Evolutionary conservation across 176 grass and related monocot species (phyloP).

Genomic region (Thalia dealbata): DNA sequence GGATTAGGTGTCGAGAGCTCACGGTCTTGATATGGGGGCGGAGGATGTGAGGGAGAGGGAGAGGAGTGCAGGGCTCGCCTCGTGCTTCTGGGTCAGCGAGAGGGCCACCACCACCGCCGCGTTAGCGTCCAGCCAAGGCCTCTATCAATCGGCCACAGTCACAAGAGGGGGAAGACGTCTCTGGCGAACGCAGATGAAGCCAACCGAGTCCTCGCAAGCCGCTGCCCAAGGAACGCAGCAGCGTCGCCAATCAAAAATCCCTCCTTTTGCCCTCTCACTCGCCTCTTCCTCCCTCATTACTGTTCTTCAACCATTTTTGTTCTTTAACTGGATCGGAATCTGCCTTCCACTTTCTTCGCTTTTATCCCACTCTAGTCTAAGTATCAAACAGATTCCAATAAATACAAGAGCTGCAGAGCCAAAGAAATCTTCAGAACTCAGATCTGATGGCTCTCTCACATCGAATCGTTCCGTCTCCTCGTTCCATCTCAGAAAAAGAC

Average conservation of each 20-base stretch:
- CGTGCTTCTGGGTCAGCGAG: constrained; percentile 27
- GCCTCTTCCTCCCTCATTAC: background rate
- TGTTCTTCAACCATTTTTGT: too few species aligned
- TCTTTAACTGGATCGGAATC: too few species aligned
- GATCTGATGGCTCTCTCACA: too few species aligned
- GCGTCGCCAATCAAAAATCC: background rate
- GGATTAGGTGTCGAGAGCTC: constrained; percentile 2
- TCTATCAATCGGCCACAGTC: constrained; percentile 16
- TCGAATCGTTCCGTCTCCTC: too few species aligned
- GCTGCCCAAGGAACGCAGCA: constrained; percentile 6
- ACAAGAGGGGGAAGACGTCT: background rate
- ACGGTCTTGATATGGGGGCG: constrained; percentile 13
- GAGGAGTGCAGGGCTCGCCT: constrained; percentile 12
- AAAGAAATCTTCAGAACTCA: too few species aligned
- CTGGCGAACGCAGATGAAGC: background rate
- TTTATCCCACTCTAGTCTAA: too few species aligned
- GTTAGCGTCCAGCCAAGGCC: constrained; percentile 26
- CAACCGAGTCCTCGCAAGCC: constrained; percentile 1
- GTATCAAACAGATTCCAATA: too few species aligned
- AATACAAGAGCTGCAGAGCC: too few species aligned
- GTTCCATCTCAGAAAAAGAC: too few species aligned
- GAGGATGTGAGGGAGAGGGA: constrained; percentile 8
- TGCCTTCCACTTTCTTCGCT: too few species aligned
- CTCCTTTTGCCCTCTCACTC: background rate
- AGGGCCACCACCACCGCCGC: constrained; percentile 9